phyloP scores from a whole-genome alignment of 108 stramenopile genomes.

The Aurantiochytrium sp. region DNA sequence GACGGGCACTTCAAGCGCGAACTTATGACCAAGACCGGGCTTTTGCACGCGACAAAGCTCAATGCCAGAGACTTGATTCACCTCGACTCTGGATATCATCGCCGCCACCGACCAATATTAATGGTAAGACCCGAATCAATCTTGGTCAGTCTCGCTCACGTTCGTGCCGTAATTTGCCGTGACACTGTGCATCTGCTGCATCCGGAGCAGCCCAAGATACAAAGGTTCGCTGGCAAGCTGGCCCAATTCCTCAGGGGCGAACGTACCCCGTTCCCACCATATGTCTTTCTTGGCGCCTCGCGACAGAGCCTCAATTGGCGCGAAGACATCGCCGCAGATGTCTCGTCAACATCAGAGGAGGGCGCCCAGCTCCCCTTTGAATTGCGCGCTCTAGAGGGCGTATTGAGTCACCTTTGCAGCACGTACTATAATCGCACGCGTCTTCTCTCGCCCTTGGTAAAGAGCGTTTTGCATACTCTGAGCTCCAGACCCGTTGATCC shows the following conservation, averaged over 20 bases:
- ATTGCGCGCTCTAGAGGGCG: background rate
- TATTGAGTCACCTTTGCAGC: background rate
- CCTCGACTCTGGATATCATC: background rate
- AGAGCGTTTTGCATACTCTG: background rate
- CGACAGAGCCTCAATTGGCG: background rate
- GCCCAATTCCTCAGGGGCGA: background rate
- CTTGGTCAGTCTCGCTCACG: background rate
- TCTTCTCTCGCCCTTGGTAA: background rate
- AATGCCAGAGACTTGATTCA: background rate
- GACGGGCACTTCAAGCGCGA: background rate
- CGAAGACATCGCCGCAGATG: background rate
- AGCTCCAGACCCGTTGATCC: constrained; percentile 8
- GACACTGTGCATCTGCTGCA: background rate
- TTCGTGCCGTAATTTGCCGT: background rate
- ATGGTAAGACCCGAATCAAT: background rate
- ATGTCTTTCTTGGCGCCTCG: background rate
- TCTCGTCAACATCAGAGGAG: background rate
- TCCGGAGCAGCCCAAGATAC: background rate
- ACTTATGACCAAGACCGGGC: background rate
- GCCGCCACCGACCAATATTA: background rate
- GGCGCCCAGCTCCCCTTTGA: background rate
- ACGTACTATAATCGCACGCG: background rate
- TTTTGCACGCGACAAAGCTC: background rate
- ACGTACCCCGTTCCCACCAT: background rate
- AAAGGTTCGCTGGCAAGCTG: background rate